Evolutionary conservation across 352 stramenopile genomes (phyloP), one percentile per base, ranked within the genome.

Genomic region (Globisporangium nagaii): DNA sequence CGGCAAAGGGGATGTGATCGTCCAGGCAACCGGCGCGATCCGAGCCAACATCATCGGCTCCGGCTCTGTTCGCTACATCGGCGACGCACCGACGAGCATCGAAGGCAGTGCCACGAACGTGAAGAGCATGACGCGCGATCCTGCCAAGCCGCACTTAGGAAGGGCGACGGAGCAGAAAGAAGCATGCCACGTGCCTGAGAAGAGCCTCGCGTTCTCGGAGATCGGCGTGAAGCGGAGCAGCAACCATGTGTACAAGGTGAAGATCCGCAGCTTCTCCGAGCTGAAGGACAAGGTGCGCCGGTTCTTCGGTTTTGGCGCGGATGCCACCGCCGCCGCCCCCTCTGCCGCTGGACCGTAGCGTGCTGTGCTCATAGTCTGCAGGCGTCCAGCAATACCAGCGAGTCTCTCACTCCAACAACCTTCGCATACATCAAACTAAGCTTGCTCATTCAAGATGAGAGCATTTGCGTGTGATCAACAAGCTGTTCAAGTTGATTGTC

Each of bases 1-100:
- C 19, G 58, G 53, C 4, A 70, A 59, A 19, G 57, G 62, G 3
- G 13, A 49, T 7, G 37, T 55, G 2, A 31, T 57, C 5, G 32
- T 66, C 3, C 53, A 54, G 25, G 52, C 44, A 2, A 50, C 20
- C 4, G 48, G 53, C 12, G 47, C 11, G 0, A 40, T 58, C 8
- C 24, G 40, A n/a, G 39, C 49, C 1, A 47, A n/a, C 20, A 37
- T 37, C 5, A 10, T 31, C 12, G 62, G 62, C n/a, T 60, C 57
- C 2, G 58, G 58, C 6, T 41, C 19, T 0, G 39, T 62, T 0
- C 17, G n/a, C 9, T 39, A 61, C 48, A 51, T 70, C 3, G 47
- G 57, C 6, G 24, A 56, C 20, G 35, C 59, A 24, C 62, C 58
- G 5, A 35, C 1, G 8, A 31, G 35, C 12, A 31, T 54, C 3